Evolutionary conservation across 2,329 filamentous ascomycete species (phyloP), one percentile per base, ranked within the genome.

Genomic region (Fusarium hainanense): DNA sequence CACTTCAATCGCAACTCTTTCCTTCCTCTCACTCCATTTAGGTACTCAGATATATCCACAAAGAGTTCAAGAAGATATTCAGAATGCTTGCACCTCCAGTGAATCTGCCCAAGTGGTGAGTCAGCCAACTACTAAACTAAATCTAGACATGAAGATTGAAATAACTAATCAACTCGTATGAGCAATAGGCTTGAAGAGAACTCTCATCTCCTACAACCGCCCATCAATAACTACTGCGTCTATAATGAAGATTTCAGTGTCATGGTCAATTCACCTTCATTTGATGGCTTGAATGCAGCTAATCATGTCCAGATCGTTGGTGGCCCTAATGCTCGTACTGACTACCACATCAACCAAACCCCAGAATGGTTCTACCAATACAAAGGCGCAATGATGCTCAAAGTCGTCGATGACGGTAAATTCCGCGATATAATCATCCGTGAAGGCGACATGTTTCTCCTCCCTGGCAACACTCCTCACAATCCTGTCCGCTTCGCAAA

Each of bases 281-380:
- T 21, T 14, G 20, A 34, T 37, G 11, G 10, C 20, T 14, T 28
- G 48, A 20, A 23, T 44, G 32, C 23, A 47, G 43, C 42, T 50
- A 50, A 63, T 37, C 54, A 43, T 50, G 14, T 20, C 14, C 11
- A 90, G 92, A 94, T 97, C 75, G 94, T 99, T 68, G 96, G 96
- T 78, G 96, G 96, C 14, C 96, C 96, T 76, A 98, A 98, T 81
- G 93, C 93, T 66, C 90, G 96, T 70, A 98, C 94, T 58, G 96
- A 98, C 85, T 99, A 98, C 85, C 96, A 98, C 86, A 95, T 98
- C 87, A 98, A 98, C 85, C 85, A 90, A 75, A 98, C 95, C 1
- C 90, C 96, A 14, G 96, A 98, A 81, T 98, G 94, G 91, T 99
- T 98, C 89, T 98, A 96, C 86, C 95, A 98, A 82, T 90, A 97